Percentiles rank a stretch among this genome's conserved stretches.
phyloP scores from a whole-genome alignment of 2,329 filamentous ascomycete genomes.

The Didymella arachidicola region DNA sequence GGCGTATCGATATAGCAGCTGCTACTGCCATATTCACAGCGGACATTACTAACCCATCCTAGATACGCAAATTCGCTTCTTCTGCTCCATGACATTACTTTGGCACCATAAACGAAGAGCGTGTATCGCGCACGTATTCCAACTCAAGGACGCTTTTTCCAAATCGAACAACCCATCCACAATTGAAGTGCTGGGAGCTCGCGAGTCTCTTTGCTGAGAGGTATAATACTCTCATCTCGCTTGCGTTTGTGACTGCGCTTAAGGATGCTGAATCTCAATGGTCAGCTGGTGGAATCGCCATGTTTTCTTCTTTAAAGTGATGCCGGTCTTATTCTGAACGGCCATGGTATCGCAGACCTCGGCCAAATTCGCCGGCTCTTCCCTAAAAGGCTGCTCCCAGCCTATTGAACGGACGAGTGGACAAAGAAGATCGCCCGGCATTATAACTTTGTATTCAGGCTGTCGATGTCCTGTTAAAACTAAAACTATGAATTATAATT shows the following conservation, averaged over 20 bases:
- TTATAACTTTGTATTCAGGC: too few relatives aligned
- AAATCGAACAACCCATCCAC: neutral
- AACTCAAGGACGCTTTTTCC: neutral
- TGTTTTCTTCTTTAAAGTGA: neutral
- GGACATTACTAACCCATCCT: neutral
- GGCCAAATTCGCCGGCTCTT: neutral
- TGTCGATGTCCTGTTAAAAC: too few relatives aligned
- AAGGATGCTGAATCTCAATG: too few relatives aligned
- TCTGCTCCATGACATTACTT: neutral
- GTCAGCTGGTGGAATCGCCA: neutral
- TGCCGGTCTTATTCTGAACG: neutral
- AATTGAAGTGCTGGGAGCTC: neutral
- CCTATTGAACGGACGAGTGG: too few relatives aligned
- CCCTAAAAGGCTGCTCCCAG: neutral
- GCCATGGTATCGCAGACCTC: neutral
- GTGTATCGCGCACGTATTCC: neutral
- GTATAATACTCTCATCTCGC: neutral
- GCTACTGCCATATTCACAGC: neutral
- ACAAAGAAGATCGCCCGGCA: neutral
- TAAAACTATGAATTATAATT: too few relatives aligned
- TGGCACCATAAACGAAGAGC: neutral
- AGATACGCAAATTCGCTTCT: neutral
- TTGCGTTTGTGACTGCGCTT: too few relatives aligned
- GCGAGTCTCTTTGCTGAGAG: neutral
- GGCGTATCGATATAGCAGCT: neutral